phyloP scores from a whole-genome alignment of 495 filamentous ascomycete genomes.

The Penicillium bovifimosum region DNA sequence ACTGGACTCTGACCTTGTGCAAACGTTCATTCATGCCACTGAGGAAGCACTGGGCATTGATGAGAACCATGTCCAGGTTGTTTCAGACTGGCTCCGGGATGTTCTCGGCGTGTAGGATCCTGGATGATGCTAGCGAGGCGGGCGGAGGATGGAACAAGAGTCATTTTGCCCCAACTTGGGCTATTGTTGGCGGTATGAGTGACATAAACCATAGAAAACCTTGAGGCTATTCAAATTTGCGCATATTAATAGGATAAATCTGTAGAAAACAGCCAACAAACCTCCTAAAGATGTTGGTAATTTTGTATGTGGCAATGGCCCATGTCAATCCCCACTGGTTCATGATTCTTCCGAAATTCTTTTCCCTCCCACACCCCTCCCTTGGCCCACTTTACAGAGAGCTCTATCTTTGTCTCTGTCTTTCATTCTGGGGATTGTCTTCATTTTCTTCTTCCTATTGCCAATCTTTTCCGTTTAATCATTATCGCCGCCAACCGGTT shows the following conservation, averaged over 20 bases:
- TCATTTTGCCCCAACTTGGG: too few relatives aligned
- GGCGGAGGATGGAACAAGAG: too few relatives aligned
- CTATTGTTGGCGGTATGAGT: too few relatives aligned
- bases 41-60: constrained; percentile 21
- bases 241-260: not conserved
- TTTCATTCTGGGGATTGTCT: constrained; percentile 21
- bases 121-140: too few relatives aligned
- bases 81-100: constrained; percentile 30
- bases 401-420: constrained; percentile 9
- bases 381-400: constrained; percentile 14
- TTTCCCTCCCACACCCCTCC: constrained; percentile 16
- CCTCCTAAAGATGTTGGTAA: not conserved
- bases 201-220: too few relatives aligned
- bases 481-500: constrained; percentile 24
- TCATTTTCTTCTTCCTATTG: constrained; percentile 5
- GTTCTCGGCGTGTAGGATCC: constrained; percentile 15
- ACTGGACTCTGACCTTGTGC: not conserved
- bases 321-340: constrained; percentile 24
- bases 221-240: not conserved
- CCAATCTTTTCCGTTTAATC: constrained; percentile 10
- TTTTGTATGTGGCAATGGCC: constrained; percentile 13
- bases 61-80: constrained; percentile 15
- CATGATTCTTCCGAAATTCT: constrained; percentile 29
- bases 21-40: constrained; percentile 26
- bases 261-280: not conserved